A percentile compares a stretch with the other conserved stretches of the same genome.
phyloP scores from a whole-genome alignment of 306 rosid species.

The Trifolium repens region DNA sequence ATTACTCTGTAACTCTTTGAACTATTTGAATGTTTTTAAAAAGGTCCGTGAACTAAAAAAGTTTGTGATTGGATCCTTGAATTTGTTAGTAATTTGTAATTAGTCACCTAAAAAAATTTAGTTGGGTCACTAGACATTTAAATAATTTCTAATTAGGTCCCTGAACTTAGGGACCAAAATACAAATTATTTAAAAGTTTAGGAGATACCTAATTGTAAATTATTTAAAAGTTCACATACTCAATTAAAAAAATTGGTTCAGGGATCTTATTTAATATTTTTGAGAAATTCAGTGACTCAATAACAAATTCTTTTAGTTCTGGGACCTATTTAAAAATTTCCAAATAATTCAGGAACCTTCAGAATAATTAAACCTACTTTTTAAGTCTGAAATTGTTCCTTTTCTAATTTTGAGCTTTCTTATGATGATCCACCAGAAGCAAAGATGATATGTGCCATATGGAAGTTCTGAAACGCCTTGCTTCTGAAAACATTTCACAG shows the following conservation, averaged over 20 bases:
- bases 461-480: slow-evolving; percentile 76
- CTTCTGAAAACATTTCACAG: slow-evolving; percentile 64
- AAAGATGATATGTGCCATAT: slow-evolving; percentile 59
- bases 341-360: neutral
- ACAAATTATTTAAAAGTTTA: neutral
- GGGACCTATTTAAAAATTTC: neutral
- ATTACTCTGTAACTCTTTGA: neutral
- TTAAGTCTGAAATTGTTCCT: slow-evolving; percentile 18
- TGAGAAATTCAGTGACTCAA: neutral
- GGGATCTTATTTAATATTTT: slow-evolving; percentile 1
- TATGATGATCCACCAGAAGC: slow-evolving; percentile 61
- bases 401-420: slow-evolving; percentile 40
- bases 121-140: neutral
- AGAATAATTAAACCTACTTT: neutral
- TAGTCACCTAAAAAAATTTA: neutral
- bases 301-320: neutral
- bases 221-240: neutral
- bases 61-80: neutral
- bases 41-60: neutral
- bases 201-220: neutral
- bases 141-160: neutral
- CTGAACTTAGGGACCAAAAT: neutral
- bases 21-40: neutral
- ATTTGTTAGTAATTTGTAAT: neutral
- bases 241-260: neutral